A percentile compares a stretch with the other conserved stretches of the same genome.
phyloP scores from a whole-genome alignment of 2,329 filamentous ascomycete genomes.

The Colletotrichum liriopes region DNA sequence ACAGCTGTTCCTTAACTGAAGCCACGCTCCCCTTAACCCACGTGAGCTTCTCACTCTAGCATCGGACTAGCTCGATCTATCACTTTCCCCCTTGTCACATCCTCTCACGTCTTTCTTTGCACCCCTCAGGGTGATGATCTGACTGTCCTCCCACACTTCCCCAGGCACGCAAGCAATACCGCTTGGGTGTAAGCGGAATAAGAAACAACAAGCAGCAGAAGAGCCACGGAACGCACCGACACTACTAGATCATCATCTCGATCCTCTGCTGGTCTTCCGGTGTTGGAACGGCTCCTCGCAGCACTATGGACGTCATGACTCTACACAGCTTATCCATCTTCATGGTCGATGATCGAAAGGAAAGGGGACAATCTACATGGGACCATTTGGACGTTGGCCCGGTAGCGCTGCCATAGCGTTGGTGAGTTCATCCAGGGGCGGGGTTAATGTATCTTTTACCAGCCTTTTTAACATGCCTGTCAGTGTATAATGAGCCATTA shows the following conservation, averaged over 20 bases:
- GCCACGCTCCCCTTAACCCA: constrained; percentile 21
- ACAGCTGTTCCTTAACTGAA: constrained; percentile 21
- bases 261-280: constrained; percentile 4
- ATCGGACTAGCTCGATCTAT: not conserved
- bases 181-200: constrained; percentile 17
- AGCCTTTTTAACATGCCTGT: not conserved
- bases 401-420: constrained; percentile 5
- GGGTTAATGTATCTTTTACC: constrained; percentile 13
- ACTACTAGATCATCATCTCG: constrained; percentile 19
- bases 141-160: not conserved
- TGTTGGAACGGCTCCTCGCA: not conserved
- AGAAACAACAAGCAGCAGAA: constrained; percentile 10
- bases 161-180: constrained; percentile 7
- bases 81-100: not conserved
- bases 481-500: not conserved
- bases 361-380: not conserved
- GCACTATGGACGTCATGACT: constrained; percentile 39
- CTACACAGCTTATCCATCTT: constrained; percentile 6
- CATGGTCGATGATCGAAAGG: constrained; percentile 20
- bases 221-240: constrained; percentile 27
- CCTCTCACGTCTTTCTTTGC: not conserved
- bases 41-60: not conserved
- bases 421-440: not conserved
- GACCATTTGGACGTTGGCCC: constrained; percentile 17
- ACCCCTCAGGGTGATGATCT: not conserved